Evolutionary conservation across 148 eudicot genomes (phyloP), one percentile per base, ranked within the genome.

Genomic region (Cornus suecica): DNA sequence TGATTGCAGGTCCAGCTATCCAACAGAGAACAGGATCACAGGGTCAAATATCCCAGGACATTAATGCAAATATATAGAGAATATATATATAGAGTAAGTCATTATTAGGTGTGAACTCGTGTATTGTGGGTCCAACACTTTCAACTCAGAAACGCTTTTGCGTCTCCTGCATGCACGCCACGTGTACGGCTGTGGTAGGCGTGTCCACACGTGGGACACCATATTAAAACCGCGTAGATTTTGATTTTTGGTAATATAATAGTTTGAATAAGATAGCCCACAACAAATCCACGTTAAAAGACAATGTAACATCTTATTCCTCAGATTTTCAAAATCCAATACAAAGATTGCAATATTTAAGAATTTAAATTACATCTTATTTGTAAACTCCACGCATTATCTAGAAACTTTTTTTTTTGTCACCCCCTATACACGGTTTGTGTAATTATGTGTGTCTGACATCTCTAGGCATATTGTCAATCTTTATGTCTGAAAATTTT

Each of bases 161-260:
- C 16, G 29, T 9, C 28, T 32, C 27, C 8, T 52, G 65, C 65
- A 71, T 71, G 74, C 8, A 30, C 42, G 37, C 74, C 65, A 29
- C 65, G 65, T 54, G 41, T 34, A 52, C 62, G 62, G 54, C 62
- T 58, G 62, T 16, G 61, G n/a, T 54, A 3, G 22, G 61, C 5
- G 51, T 48, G 51, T 48, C 7, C 62, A 22, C 18, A 56, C 9
- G 32, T 15, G 63, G 32, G 2, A 52, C 8, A 22, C 8, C 16
- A 26, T 22, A 18, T 18, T 18, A 42, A 70, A 25, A 70, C 66
- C 73, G 73, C n/a, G 73, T 70, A 13, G 72, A 69, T 24, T 27
- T 23, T 27, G 10, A n/a, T 28, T 48, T 42, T 8, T 1, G n/a
- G n/a, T 30, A 13, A 13, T 2, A 51, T 48, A 14, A 26, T 8